Conservation (phyloP, 1,284 basidiomycete genomes). For the Polyporus tsugae region DNA sequence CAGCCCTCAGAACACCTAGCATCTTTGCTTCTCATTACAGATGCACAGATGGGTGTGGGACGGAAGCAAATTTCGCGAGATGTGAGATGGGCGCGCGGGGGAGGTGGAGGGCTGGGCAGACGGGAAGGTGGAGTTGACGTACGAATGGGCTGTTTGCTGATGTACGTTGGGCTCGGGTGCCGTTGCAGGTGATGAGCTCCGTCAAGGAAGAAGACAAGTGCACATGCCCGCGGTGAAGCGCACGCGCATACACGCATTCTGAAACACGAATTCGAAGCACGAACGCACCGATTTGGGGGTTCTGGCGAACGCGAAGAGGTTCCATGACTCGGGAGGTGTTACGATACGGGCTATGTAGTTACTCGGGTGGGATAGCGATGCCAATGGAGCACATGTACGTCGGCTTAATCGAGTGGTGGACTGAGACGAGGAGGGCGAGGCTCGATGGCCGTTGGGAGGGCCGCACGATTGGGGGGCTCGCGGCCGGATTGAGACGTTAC, state of each 20-base stretch:
- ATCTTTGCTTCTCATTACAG: background rate
- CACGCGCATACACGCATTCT: background rate
- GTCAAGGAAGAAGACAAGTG: slow-evolving; percentile 78
- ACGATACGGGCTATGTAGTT: background rate
- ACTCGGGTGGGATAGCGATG: slow-evolving; percentile 4
- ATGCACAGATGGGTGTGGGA: background rate
- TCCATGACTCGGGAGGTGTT: slow-evolving; percentile 12
- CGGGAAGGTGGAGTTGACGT: slow-evolving; percentile 28
- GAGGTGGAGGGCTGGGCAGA: background rate
- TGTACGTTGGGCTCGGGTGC: slow-evolving; percentile 18
- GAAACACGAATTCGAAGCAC: slow-evolving; percentile 15
- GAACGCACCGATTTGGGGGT: background rate
- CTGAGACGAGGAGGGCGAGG: slow-evolving; percentile 9
- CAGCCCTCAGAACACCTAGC: background rate
- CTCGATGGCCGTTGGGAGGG: background rate
- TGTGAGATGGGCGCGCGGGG: slow-evolving; percentile 4
- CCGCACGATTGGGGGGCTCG: background rate
- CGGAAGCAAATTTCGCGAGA: background rate
- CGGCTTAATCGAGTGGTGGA: slow-evolving; percentile 6
- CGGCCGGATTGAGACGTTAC: background rate
- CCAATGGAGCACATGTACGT: background rate
- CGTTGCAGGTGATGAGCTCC: slow-evolving; percentile 65
- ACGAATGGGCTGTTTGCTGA: slow-evolving; percentile 31
- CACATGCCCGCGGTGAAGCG: slow-evolving; percentile 54
- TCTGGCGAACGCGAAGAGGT: background rate